Evolutionary conservation across 139 green algal genomes (phyloP).

Genomic region (Eudorina sp.): DNA sequence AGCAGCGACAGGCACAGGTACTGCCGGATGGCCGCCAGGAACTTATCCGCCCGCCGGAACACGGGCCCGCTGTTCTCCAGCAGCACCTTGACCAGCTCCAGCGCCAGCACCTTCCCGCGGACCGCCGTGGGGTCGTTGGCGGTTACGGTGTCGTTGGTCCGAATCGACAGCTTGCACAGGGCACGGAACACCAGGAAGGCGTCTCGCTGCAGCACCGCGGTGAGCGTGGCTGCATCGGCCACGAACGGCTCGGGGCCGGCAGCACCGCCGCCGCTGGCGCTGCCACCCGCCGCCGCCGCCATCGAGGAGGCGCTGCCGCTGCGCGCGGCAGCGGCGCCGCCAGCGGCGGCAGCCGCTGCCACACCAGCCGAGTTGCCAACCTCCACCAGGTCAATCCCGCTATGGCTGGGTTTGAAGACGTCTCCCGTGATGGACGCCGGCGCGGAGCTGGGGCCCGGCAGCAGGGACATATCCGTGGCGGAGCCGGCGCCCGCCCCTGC

Average conservation of each 20-base stretch:
- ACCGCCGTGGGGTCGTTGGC: slow-evolving; percentile 80
- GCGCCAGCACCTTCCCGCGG: slow-evolving; percentile 84
- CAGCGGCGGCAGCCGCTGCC: neutral
- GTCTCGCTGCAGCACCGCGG: slow-evolving; percentile 84
- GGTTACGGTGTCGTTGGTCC: slow-evolving; percentile 70
- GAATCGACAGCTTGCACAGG: slow-evolving; percentile 97
- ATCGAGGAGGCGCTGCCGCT: neutral
- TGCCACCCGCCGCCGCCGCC: neutral
- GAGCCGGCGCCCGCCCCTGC: neutral
- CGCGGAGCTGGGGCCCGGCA: neutral
- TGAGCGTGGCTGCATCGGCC: slow-evolving; percentile 36
- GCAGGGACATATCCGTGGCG: neutral
- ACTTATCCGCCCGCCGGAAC: slow-evolving; percentile 88
- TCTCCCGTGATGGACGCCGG: neutral
- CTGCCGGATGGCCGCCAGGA: slow-evolving; percentile 91
- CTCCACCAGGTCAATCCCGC: slow-evolving; percentile 23
- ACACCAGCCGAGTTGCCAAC: too few species aligned
- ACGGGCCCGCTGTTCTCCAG: slow-evolving; percentile 93
- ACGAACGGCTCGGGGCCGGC: neutral
- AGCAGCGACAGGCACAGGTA: slow-evolving; percentile 96
- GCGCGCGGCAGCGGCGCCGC: neutral
- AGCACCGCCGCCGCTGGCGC: neutral
- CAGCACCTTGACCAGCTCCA: slow-evolving; percentile 97
- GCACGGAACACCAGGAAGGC: slow-evolving; percentile 97
- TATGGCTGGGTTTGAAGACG: slow-evolving; percentile 13